These are phyloP conservation scores for Stephania yunnanensis DNA, from an alignment of 164 flowering plant species.

Conservation along the genomic window DNA sequence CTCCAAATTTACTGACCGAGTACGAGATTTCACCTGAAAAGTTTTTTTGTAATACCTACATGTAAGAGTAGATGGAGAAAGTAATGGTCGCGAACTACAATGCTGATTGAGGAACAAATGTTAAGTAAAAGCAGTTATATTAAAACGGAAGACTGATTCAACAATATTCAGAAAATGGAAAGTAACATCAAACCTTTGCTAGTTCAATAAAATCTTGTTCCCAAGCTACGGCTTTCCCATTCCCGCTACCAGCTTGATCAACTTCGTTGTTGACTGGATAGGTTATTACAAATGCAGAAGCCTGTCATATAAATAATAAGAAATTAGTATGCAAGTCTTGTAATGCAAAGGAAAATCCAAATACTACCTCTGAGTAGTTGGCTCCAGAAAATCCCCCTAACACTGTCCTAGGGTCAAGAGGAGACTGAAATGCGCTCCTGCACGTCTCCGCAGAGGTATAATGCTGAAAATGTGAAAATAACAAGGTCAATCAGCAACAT, in stretches of 20 bases:
- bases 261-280: slow-evolving; percentile 82
- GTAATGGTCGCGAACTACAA: not conserved
- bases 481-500: not conserved
- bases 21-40: no score
- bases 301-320: slow-evolving; percentile 41
- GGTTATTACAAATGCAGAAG: slow-evolving; percentile 89
- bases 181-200: slow-evolving; percentile 45
- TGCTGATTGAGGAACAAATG: not conserved
- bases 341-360: not conserved
- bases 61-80: not conserved
- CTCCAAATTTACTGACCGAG: not conserved
- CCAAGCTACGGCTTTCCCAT: slow-evolving; percentile 84
- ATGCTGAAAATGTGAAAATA: slow-evolving; percentile 44
- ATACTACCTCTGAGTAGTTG: slow-evolving; percentile 73
- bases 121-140: not conserved
- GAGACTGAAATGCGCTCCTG: slow-evolving; percentile 90
- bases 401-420: slow-evolving; percentile 90
- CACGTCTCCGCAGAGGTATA: slow-evolving; percentile 73
- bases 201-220: slow-evolving; percentile 89
- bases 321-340: slow-evolving; percentile 8
- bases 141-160: not conserved
- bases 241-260: slow-evolving; percentile 52
- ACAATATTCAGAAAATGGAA: not conserved
- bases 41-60: not conserved
- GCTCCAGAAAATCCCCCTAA: slow-evolving; percentile 82